phyloP scores from a whole-genome alignment of 2,329 filamentous ascomycete genomes.

The Ophiostoma sp. region DNA sequence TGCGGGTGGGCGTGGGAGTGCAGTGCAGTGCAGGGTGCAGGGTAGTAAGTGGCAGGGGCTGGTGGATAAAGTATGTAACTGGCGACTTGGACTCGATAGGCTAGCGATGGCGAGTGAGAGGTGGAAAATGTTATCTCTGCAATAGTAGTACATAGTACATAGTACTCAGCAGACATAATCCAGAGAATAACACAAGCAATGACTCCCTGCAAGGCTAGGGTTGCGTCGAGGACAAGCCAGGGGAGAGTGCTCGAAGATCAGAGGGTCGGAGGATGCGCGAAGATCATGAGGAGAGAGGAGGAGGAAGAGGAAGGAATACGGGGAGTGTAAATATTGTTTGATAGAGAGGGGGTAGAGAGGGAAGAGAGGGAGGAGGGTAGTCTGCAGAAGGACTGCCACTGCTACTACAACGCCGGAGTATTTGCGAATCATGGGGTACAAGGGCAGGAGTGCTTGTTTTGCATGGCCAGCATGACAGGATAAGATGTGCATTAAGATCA shows the following conservation, averaged over 20 bases:
- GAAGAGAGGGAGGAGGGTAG: background rate
- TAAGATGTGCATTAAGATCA: background rate
- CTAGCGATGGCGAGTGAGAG: background rate
- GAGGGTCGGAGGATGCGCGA: conserved; percentile 4
- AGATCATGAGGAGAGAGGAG: background rate
- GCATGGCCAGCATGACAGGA: background rate
- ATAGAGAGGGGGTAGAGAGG: background rate
- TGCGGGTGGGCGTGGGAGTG: background rate
- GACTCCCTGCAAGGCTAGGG: background rate
- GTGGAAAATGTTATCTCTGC: background rate
- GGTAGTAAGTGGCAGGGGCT: background rate
- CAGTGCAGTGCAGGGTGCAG: background rate
- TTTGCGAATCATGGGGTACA: background rate
- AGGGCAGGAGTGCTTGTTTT: background rate
- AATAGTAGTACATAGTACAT: no score
- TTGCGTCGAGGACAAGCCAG: background rate
- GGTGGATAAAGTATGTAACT: background rate
- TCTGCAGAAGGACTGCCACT: no score
- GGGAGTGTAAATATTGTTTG: background rate
- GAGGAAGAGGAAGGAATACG: background rate
- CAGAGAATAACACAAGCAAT: background rate
- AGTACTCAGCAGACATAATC: no score
- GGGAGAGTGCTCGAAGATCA: background rate
- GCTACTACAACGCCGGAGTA: background rate
- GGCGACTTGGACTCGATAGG: no score